phyloP scores from a whole-genome alignment of 257 asterid genomes.

The Dorcoceras hygrometricum region DNA sequence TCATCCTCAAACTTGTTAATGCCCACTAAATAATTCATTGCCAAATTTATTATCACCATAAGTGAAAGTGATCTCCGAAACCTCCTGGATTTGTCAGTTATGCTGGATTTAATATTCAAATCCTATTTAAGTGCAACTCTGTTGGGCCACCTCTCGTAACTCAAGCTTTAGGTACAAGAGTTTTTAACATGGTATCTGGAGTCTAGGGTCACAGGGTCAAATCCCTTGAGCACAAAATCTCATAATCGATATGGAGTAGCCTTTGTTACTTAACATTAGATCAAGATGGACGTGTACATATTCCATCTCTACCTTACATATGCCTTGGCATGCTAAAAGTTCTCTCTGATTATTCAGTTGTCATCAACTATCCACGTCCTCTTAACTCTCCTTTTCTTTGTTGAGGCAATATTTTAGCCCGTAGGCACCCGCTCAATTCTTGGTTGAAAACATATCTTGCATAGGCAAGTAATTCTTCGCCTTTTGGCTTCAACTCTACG shows the following conservation, averaged over 20 bases:
- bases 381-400: background rate
- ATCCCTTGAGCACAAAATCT: background rate
- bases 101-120: background rate
- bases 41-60: background rate
- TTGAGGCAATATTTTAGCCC: background rate
- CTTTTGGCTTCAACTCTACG: background rate
- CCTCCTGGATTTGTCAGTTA: background rate
- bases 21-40: background rate
- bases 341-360: too few species aligned
- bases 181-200: background rate
- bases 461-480: background rate
- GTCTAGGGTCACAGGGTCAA: background rate
- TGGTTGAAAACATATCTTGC: slow-evolving; percentile 1
- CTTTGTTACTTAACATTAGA: too few species aligned
- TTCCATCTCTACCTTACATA: too few species aligned
- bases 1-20: background rate
- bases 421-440: background rate
- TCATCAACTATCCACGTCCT: background rate
- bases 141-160: background rate
- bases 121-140: background rate
- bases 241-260: too few species aligned
- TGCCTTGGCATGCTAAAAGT: too few species aligned
- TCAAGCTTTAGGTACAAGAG: background rate
- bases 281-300: too few species aligned
- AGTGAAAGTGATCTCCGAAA: background rate